Evolutionary conservation across 2,329 filamentous ascomycete species (phyloP), one percentile per base, ranked within the genome.

Genomic region (Alternaria incomplexa): DNA sequence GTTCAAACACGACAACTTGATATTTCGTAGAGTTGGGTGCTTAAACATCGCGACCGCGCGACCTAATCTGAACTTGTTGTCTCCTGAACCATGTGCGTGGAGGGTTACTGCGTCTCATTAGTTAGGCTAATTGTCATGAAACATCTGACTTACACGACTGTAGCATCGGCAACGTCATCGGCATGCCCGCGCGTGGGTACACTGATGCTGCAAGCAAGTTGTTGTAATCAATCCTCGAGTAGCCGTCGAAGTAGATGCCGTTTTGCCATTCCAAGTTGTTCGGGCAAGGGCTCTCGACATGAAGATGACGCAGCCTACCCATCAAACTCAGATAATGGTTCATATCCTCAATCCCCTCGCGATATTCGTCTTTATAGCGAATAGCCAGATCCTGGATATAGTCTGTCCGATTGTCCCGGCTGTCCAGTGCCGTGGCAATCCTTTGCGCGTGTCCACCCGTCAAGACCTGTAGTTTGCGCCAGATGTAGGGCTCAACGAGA

Each of bases 1-100:
- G 44, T 80, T 72, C 50, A 73, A 59, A 53, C 77, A 80, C 8
- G 77, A 79, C n/a, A 80, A 58, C 1, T 69, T 76, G 22, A 80
- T 72, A 2, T 68, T 56, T 2, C 70, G 72, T 7, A 80, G 61
- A 5, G 75, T 77, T 3, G 77, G 77, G 58, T 79, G 76, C 20
- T 70, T 64, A 36, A 80, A 79, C 44, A 80, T 72, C 4, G 73
- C 66, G 12, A 73, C 68, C 5, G 67, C 68, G 1, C 66, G 65
- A 13, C 71, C 71, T 25, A 80, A 67, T 2, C 50, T 36, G 56
- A 78, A 80, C 40, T 73, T 76, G 15, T 56, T 66, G 6, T 72
- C 66, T 36, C 70, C 72, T 1, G 66, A 60, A 12, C 73, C 73
- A 61, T 80, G 77, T 1, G 71, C 72, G 56, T 80, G 77, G 17